Base-by-base conservation (phyloP, 2,329 filamentous ascomycete species). In the Penicillium polonicum region DNA sequence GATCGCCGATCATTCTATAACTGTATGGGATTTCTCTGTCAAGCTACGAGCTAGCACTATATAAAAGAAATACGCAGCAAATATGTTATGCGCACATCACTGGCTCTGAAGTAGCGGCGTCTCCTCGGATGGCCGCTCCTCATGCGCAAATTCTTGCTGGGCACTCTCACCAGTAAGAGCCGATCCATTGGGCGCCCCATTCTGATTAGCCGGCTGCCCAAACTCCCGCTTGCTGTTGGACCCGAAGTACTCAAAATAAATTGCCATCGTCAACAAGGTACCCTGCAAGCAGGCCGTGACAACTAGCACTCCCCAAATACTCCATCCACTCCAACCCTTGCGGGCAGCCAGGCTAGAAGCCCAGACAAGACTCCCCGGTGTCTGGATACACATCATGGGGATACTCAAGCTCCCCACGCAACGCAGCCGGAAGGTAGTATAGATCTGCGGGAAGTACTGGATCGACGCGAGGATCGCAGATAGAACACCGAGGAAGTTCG, bases 301-400 rank as follows among this genome's bases (percentile, higher is more conserved):
- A 44, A 96, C 81, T 70, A 93, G 95, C 15, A 97, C 88, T 10
- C 91, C 87, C 94, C 94, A 99, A 0, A 92, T 91, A 75, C 92
- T 97, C 94, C 94, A 99, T 0, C 93, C 93, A 35, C 83, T 86
- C 68, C 81, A 82, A 0, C 94, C 94, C 21, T 97, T 82, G 45
- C 94, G 84, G 8, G 85, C 85, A 50, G 88, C 91, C 43, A 99
- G 78, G 72, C 92, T 97, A 13, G 83, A 88, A 0, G 93, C 92
- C 77, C 96, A 97, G 7, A 99, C 78, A 65, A 96, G 88, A 58
- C 91, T 92, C 0, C 94, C 94, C 0, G 94, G 94, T 0, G 93
- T 97, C 74, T 99, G 94, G 35, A 99, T 96, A 72, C 90, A 89
- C 92, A 99, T 97, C 89, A 97, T 97, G 5, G 91, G 88, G 56